These are phyloP conservation scores for Pseudogymnoascus sp. DNA, from an alignment of 2,329 filamentous ascomycete species.

Conservation along the genomic window DNA sequence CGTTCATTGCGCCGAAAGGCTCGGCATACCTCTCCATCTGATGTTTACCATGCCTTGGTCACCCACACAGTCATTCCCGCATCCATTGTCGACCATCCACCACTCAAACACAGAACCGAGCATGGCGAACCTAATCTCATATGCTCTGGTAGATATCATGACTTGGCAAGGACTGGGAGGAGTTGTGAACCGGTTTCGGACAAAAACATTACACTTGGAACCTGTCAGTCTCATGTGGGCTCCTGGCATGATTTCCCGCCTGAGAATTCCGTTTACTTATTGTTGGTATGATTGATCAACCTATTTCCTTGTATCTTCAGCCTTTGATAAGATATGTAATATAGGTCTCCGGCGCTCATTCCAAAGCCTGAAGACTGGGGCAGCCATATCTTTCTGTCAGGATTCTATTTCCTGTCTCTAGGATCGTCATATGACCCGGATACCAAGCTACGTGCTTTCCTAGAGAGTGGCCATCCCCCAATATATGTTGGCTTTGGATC, in stretches of 20 bases:
- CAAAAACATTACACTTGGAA: conserved; percentile 67
- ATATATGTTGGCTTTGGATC: conserved; percentile 81
- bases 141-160: conserved; percentile 63
- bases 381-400: conserved; percentile 62
- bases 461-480: conserved; percentile 62
- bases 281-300: conserved; percentile 55
- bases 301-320: not conserved
- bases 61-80: conserved; percentile 62
- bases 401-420: conserved; percentile 69
- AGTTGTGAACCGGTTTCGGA: conserved; percentile 81
- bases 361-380: conserved; percentile 74
- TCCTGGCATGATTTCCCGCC: conserved; percentile 67
- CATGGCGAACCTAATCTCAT: conserved; percentile 62
- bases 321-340: conserved; percentile 9
- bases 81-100: conserved; percentile 63
- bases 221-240: conserved; percentile 75
- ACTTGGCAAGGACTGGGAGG: conserved; percentile 78
- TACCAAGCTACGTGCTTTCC: conserved; percentile 57
- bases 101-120: conserved; percentile 56
- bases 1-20: conserved; percentile 66
- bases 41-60: conserved; percentile 90
- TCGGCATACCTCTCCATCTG: conserved; percentile 69
- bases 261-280: conserved; percentile 81
- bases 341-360: conserved; percentile 65
- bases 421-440: conserved; percentile 61